Conservation (phyloP, 2,329 filamentous ascomycete genomes). For the Stachybotrys elegans region DNA sequence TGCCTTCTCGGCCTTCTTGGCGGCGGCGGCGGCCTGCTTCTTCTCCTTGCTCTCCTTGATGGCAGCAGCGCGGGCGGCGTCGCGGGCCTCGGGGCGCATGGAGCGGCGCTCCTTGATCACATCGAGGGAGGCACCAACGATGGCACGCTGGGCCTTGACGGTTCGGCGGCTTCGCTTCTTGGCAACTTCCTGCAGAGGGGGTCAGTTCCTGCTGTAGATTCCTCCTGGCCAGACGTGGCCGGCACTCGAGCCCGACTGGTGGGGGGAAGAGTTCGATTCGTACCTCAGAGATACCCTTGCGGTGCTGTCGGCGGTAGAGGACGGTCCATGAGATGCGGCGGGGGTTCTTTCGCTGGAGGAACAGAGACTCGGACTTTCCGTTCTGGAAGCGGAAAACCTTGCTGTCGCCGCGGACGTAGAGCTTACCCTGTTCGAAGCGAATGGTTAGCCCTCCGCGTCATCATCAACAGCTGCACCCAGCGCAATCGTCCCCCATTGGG, state of each 20-base stretch:
- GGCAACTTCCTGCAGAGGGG: constrained; percentile 78
- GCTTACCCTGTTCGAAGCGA: constrained; percentile 72
- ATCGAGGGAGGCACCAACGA: constrained; percentile 98
- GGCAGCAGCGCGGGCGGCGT: constrained; percentile 80
- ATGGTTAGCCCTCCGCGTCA: constrained; percentile 21
- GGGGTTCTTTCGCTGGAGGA: constrained; percentile 99
- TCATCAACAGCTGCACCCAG: constrained; percentile 2
- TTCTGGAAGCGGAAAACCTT: constrained; percentile 99
- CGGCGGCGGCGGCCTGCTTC: constrained; percentile 79
- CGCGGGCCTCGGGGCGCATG: constrained; percentile 91
- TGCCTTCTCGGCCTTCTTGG: constrained; percentile 99
- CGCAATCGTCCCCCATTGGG: not conserved
- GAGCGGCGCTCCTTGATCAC: constrained; percentile 99
- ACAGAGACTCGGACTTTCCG: constrained; percentile 98
- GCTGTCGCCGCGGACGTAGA: constrained; percentile 99
- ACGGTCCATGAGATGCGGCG: constrained; percentile 98
- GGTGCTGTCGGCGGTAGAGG: constrained; percentile 97
- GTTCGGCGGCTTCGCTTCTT: constrained; percentile 99
- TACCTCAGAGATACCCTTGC: constrained; percentile 99
- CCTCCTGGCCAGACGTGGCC: too few species aligned
- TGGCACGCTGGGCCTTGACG: constrained; percentile 97
- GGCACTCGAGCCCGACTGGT: too few species aligned
- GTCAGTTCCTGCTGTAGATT: constrained; percentile 38
- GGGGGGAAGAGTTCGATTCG: too few species aligned
- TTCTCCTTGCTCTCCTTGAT: constrained; percentile 99